Base-by-base conservation (phyloP, 2,329 filamentous ascomycete species). In the Fusarium buxicola region DNA sequence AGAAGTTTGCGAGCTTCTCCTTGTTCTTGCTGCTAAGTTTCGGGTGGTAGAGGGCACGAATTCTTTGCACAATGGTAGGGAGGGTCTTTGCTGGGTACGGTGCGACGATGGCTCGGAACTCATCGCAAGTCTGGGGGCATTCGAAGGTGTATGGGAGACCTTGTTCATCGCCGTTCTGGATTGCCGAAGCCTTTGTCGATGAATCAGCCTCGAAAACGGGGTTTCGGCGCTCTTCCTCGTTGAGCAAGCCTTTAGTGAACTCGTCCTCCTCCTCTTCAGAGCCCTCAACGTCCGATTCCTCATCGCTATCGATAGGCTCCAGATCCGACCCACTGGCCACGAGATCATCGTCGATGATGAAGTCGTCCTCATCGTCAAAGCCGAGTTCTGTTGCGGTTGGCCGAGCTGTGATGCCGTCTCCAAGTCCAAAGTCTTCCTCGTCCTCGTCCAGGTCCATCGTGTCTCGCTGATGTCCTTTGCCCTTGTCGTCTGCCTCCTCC, bases 351-450 rank as follows among this genome's bases (percentile, higher is more conserved):
- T 98, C 94, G 60, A 97, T 88, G 24, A 94, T 74, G 70, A 98
- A 98, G 69, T 97, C 92, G 69, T 98, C 94, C 73, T 98, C 94
- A 68, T 97, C 94, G 65, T 97, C 93, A 30, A 96, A 89, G 7
- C 88, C 91, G 15, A 93, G 75, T 55, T 89, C 84, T 10, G 84
- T 81, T 4, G 83, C 84, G 8, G 86, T 87, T 28, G 81, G 82
- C 21, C 82, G 80, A 49, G 80, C 78, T 69, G 80, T 85, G 63
- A 89, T 86, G 38, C 87, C 87, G 44, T 76, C 73, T 30, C 87
- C 87, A 13, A 90, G 78, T 3, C 85, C 84, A 72, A 86, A 90
- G 53, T 84, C 82, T 28, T 87, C 84, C 1, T 85, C 81, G 12
- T 81, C 82, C 5, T 80, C 72, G 3, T 76, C 71, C 10, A 74